Evolutionary conservation across 345 rosid genomes (phyloP).

Genomic region (Atalantia buxifolia): DNA sequence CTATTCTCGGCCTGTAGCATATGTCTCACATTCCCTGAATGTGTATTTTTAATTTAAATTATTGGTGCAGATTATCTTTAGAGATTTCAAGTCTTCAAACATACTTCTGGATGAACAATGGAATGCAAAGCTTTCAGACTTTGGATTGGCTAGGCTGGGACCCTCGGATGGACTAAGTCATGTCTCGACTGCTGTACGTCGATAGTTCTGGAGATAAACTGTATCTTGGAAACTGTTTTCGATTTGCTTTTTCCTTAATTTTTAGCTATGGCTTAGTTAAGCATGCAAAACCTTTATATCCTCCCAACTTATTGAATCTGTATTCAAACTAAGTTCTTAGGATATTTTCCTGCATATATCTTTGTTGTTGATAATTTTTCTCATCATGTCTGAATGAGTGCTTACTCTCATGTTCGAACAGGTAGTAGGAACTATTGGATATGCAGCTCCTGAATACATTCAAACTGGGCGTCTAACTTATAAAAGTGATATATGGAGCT

Average conservation of each 20-base stretch:
- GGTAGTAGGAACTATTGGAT: constrained; percentile 95
- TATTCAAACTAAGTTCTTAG: background rate
- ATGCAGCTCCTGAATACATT: constrained; percentile 91
- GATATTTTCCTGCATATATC: background rate
- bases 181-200: constrained; percentile 82
- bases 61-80: constrained; percentile 68
- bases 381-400: background rate
- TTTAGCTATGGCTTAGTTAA: background rate
- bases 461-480: constrained; percentile 83
- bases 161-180: constrained; percentile 89
- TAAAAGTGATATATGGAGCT: constrained; percentile 90
- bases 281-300: background rate
- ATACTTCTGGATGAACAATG: constrained; percentile 86
- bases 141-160: constrained; percentile 94
- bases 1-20: background rate
- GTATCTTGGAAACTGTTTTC: background rate
- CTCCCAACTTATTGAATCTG: background rate
- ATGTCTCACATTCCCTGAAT: background rate
- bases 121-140: constrained; percentile 93
- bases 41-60: background rate
- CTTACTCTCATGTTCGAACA: constrained; percentile 20
- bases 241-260: background rate
- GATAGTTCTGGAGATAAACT: background rate
- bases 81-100: constrained; percentile 96
- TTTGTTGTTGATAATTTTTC: background rate